Evolutionary conservation across 257 asterid species (phyloP).

Genomic region (Ligustrum vulgare): DNA sequence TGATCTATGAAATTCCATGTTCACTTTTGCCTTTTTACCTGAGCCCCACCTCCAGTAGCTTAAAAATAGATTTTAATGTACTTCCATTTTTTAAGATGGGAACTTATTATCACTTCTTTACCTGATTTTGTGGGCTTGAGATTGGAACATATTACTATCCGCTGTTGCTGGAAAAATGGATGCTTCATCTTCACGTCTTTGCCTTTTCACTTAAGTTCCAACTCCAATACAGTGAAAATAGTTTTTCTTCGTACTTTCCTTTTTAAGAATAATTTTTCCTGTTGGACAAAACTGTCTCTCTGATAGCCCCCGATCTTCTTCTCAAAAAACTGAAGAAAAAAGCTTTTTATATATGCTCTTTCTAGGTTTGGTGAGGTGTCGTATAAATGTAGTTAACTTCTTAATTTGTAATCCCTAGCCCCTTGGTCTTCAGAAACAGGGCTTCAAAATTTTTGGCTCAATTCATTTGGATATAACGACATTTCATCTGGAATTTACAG

Average conservation of each 20-base stretch:
- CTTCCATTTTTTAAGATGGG: too few species aligned
- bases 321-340: background rate
- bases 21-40: background rate
- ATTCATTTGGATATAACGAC: conserved; percentile 8
- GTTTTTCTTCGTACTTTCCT: too few species aligned
- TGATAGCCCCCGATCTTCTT: background rate
- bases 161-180: too few species aligned
- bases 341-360: background rate
- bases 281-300: background rate
- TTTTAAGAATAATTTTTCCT: background rate
- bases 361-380: background rate
- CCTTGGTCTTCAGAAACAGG: background rate
- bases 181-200: too few species aligned
- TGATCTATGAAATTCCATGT: conserved; percentile 9
- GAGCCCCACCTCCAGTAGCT: background rate
- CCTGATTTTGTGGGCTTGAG: too few species aligned
- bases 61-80: background rate
- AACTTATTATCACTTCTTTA: too few species aligned
- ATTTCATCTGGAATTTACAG: conserved; percentile 36
- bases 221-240: too few species aligned
- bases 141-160: too few species aligned
- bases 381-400: background rate
- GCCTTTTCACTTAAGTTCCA: too few species aligned
- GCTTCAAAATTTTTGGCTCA: conserved; percentile 19
- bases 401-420: background rate